A percentile compares a stretch with the other conserved stretches of the same genome.
These are phyloP conservation scores for Alternaria incomplexa DNA, from an alignment of 2,329 filamentous ascomycete genomes.

Conservation along the genomic window DNA sequence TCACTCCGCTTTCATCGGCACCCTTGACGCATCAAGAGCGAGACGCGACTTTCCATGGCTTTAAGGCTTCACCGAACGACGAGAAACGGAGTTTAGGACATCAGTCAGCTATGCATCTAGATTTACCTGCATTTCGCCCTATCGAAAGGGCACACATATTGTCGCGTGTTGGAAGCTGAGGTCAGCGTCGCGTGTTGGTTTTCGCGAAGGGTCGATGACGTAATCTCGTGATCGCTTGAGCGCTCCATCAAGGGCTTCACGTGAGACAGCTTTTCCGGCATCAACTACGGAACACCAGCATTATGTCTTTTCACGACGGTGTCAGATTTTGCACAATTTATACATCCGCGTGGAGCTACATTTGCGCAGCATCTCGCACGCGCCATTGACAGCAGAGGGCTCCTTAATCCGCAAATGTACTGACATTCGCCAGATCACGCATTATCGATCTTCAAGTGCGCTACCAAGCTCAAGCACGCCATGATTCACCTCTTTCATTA, in stretches of 20 bases:
- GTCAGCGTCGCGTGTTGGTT: background rate
- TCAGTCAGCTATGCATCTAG: background rate
- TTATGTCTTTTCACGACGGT: background rate
- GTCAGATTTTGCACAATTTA: accelerated
- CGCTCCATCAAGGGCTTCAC: background rate
- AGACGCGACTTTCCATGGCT: background rate
- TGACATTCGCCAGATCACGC: slow-evolving; percentile 12
- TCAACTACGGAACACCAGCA: background rate
- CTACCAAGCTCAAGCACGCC: background rate
- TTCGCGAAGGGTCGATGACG: background rate
- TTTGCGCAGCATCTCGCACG: background rate
- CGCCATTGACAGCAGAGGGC: background rate
- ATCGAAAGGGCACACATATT: background rate
- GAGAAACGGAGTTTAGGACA: background rate
- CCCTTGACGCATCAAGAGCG: background rate
- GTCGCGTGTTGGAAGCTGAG: background rate
- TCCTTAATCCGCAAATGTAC: background rate
- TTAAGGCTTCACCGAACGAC: background rate
- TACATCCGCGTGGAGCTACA: background rate
- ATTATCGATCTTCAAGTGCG: slow-evolving; percentile 10
- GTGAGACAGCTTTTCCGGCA: background rate
- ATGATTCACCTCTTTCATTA: background rate
- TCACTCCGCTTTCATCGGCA: background rate
- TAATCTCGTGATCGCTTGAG: background rate
- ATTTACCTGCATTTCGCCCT: background rate